A percentile compares a stretch with the other conserved stretches of the same genome.
Evolutionary conservation across 805 yeast genomes (phyloP).

Genomic region (Phaffomyces thermotolerans): DNA sequence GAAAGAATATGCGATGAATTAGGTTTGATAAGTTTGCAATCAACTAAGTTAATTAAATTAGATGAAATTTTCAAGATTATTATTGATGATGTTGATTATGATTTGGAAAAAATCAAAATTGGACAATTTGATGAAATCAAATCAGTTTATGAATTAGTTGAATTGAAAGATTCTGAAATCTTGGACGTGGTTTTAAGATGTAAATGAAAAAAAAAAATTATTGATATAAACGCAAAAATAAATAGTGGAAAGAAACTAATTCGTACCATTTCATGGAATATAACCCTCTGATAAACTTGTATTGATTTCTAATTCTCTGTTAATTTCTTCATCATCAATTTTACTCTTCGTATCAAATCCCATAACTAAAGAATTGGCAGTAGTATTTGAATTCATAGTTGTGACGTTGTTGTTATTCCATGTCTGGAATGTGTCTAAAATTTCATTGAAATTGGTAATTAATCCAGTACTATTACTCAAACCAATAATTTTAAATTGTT

Average conservation of each 20-base stretch:
- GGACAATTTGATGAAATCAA: constrained; percentile 24
- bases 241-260: not conserved
- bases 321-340: constrained; percentile 1
- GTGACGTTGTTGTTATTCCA: constrained; percentile 17
- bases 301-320: constrained; percentile 1
- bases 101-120: constrained; percentile 16
- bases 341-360: too few species aligned
- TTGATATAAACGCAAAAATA: not conserved
- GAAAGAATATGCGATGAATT: too few species aligned
- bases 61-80: constrained; percentile 24
- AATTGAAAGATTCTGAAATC: constrained; percentile 27
- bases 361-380: too few species aligned
- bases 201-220: too few species aligned
- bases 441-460: constrained; percentile 55
- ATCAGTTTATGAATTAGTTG: constrained; percentile 12
- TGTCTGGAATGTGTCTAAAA: constrained; percentile 39
- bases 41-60: not conserved
- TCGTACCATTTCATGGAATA: constrained; percentile 4
- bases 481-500: constrained; percentile 29
- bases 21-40: too few species aligned
- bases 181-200: constrained; percentile 30
- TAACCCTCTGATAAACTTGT: constrained; percentile 7
- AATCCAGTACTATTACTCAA: constrained; percentile 66
- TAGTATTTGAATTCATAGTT: too few species aligned
- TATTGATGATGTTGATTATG: constrained; percentile 9